Conservation (phyloP, 139 green algal genomes). For the Monoraphidium neglectum region DNA sequence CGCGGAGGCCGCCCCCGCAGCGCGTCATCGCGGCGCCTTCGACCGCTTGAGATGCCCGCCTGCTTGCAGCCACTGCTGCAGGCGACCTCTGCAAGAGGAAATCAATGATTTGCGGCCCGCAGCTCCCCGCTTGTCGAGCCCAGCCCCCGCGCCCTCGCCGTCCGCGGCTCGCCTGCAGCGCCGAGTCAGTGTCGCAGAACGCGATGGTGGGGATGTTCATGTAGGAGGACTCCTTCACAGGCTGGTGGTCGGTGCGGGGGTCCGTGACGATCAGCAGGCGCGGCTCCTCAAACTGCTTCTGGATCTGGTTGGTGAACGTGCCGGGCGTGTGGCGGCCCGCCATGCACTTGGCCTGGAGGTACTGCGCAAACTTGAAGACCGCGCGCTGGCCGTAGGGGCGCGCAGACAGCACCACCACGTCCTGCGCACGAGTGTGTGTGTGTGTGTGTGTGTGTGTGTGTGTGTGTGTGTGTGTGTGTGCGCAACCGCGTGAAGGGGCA, state of each 20-base stretch:
- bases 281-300: conserved; percentile 97
- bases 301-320: conserved; percentile 99
- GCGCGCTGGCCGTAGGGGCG: conserved; percentile 95
- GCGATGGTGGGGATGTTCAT: conserved; percentile 99
- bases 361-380: conserved; percentile 99
- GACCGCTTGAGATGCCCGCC: no score
- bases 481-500: no score
- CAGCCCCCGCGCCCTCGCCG: no score
- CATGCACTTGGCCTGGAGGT: conserved; percentile 92
- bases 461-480: no score
- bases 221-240: conserved; percentile 96
- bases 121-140: no score
- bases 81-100: no score
- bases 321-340: conserved; percentile 98
- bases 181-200: conserved; percentile 99
- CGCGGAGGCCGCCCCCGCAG: no score
- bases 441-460: no score
- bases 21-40: no score
- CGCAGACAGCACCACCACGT: conserved; percentile 74
- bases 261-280: conserved; percentile 94
- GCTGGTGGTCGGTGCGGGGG: conserved; percentile 88
- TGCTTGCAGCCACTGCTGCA: no score
- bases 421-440: conserved; percentile 48
- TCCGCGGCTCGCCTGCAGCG: no score
- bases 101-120: no score